Percentiles rank a stretch among this genome's conserved stretches.
These are phyloP conservation scores for Arachis monticola DNA, from an alignment of 331 rosid genomes.

Conservation along the genomic window DNA sequence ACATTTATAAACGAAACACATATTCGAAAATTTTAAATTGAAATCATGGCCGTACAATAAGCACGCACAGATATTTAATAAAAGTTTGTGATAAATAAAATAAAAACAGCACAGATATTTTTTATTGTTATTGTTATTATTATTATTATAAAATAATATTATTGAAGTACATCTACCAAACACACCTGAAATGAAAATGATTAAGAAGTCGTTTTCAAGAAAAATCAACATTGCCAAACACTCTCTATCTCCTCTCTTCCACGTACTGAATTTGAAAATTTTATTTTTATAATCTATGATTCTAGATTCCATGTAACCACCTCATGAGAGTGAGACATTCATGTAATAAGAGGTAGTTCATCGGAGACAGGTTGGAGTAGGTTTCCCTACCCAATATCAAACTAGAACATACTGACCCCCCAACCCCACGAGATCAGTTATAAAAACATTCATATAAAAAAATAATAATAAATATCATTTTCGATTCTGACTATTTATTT, in stretches of 20 bases:
- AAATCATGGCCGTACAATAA: too few species aligned
- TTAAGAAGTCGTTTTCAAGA: conserved; percentile 30
- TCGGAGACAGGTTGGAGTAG: conserved; percentile 52
- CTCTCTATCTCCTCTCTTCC: background rate
- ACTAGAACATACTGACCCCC: conserved; percentile 54
- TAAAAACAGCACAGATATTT: too few species aligned
- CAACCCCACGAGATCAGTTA: conserved; percentile 55
- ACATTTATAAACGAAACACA: too few species aligned
- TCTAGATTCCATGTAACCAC: conserved; percentile 57
- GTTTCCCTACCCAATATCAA: conserved; percentile 57
- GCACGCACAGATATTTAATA: too few species aligned
- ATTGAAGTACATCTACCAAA: conserved; percentile 7
- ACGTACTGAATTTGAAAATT: background rate
- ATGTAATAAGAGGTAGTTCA: conserved; percentile 55
- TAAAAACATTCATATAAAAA: background rate
- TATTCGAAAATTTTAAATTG: background rate
- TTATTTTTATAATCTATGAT: conserved; percentile 19
- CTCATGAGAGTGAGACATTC: conserved; percentile 44
- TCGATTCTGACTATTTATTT: too few species aligned
- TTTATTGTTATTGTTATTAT: too few species aligned
- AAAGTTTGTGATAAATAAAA: too few species aligned
- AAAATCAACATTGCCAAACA: background rate
- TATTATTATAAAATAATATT: background rate
- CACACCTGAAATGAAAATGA: conserved; percentile 3
- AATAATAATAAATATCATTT: too few species aligned